Evolutionary conservation across 495 filamentous ascomycete genomes (phyloP), one percentile per base, ranked within the genome.

Genomic region (Cairneyella variabilis): DNA sequence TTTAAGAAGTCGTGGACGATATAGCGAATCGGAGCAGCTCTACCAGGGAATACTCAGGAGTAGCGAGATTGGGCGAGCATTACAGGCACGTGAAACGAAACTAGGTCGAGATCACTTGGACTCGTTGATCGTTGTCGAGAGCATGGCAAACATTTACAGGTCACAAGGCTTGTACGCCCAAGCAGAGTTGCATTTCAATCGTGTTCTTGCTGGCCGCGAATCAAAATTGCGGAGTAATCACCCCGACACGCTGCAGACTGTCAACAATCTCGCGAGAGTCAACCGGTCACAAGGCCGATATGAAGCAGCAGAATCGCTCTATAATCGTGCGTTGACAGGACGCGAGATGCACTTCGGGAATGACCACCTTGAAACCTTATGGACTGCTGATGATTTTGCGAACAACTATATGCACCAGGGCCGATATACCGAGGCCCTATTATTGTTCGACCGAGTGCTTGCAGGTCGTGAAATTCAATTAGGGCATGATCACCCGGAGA

Each of bases 71-170:
- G 8, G 59, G 21, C 53, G 18, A 51, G 38, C 40, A 27, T n/a
- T 18, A 10, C 21, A 45, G 42, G 57, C 38, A 16, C 1, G 60
- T 43, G 25, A 62, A 51, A 57, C 17, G 38, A 49, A 30, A 51
- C 59, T 66, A 25, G 66, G 66, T 21, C 12, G 22, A 7, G 67
- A 71, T 18, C 60, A 71, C 54, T 69, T 56, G 6, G 30, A 60
- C 37, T 69, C 69, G 20, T 40, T 71, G 8, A 48, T 41, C 1
- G 64, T 48, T 39, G 12, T 45, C 11, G 30, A 40, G n/a, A 38
- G 18, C n/a, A 16, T 38, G 36, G 36, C 36, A 38, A 14, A 16
- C 36, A 17, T 38, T 1, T 38, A 38, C 3, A 14, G 36, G 36
- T 38, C 36, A 2, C 36, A 38, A 38, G 36, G 14, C 36, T 17